Evolutionary conservation across 2,329 filamentous ascomycete species (phyloP), one percentile per base, ranked within the genome.

Genomic region (Aspergillus calidoustus): DNA sequence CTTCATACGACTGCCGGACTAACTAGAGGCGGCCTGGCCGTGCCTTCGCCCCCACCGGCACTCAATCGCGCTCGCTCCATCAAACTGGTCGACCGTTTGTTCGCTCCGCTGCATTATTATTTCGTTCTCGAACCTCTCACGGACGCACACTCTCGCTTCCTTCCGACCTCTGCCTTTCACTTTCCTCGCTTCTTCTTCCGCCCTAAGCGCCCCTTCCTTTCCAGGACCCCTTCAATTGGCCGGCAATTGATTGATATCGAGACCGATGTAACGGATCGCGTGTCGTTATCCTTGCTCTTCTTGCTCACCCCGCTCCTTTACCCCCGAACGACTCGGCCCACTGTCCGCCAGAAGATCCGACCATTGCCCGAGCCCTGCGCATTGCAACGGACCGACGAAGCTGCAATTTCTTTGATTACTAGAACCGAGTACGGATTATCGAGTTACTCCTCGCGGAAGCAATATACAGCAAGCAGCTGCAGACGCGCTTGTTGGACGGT

Each of bases 211-310:
- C 46, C 46, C 46, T 55, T 54, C 44, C 46, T 59, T 51, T 44
- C 41, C 38, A 30, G 47, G 31, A 57, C 44, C 49, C 49, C 19
- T 44, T 44, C 55, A 64, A 64, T 65, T 65, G 61, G 53, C 52
- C 54, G 51, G 55, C 41, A 65, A 56, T 64, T 61, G 53, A 60
- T 65, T 59, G 59, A 58, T 54, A 62, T 66, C 57, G 63, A 67
- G 63, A 64, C 66, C 63, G 63, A 69, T 69, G 67, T 68, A 66
- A 69, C 66, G 62, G 64, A 66, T 68, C 66, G 64, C 63, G 64
- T 65, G 60, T 65, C 57, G 60, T 62, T 64, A 63, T 60, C 62
- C 61, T 68, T 69, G 60, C 65, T 68, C 64, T 58, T 56, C 67
- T 60, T 63, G 63, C 62, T 55, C 60, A 63, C 54, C 60, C 65